phyloP scores from a whole-genome alignment of 176 grass and related monocot species.

The Dactylis glomerata region DNA sequence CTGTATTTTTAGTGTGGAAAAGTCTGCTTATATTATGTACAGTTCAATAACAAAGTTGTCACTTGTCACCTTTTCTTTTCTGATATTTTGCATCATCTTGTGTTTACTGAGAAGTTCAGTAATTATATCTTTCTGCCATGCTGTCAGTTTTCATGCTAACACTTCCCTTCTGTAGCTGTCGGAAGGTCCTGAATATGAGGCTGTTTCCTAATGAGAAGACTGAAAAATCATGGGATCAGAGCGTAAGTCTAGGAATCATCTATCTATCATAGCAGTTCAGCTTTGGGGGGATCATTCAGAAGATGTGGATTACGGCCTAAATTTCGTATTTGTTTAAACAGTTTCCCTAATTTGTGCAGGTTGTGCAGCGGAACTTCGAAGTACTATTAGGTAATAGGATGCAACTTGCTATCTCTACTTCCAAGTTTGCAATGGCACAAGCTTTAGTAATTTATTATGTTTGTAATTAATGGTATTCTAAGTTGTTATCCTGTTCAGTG shows the following conservation, averaged over 20 bases:
- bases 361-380: slow-evolving; percentile 69
- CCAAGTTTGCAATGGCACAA: neutral
- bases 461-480: slow-evolving; percentile 14
- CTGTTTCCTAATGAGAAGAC: slow-evolving; percentile 77
- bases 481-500: slow-evolving; percentile 47
- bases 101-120: neutral
- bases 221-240: slow-evolving; percentile 88
- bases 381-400: slow-evolving; percentile 71
- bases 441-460: neutral
- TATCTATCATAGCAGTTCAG: neutral
- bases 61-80: neutral
- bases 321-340: slow-evolving; percentile 1
- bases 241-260: slow-evolving; percentile 50
- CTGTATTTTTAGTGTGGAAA: neutral
- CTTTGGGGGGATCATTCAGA: neutral
- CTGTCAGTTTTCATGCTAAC: slow-evolving; percentile 16
- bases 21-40: neutral
- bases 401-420: neutral
- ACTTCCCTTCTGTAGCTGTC: slow-evolving; percentile 45
- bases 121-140: neutral
- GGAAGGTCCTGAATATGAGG: slow-evolving; percentile 92
- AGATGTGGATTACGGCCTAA: neutral
- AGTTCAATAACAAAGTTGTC: neutral
- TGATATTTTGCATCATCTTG: neutral
- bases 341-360: slow-evolving; percentile 36